phyloP scores from a whole-genome alignment of 2,329 filamentous ascomycete species.

The Neophaeococcomyces mojaviensis region DNA sequence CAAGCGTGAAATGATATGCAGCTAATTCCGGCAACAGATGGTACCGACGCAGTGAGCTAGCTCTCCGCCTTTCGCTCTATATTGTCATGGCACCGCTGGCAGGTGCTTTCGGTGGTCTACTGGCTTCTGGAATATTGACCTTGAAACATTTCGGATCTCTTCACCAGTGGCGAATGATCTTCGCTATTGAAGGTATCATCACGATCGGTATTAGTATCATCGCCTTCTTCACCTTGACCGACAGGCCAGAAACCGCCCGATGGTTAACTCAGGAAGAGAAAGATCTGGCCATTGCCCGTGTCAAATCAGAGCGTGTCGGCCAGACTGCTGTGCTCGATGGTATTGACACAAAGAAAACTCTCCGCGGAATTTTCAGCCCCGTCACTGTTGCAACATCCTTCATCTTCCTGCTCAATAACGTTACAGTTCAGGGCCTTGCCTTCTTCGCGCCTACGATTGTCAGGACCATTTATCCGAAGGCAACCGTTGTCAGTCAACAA shows the following conservation, averaged over 20 bases:
- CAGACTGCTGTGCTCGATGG: conserved; percentile 57
- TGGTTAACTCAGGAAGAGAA: conserved; percentile 63
- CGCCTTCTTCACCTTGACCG: conserved; percentile 58
- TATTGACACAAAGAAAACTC: conserved; percentile 52
- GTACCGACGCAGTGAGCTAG: conserved; percentile 62
- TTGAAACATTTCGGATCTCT: conserved; percentile 52
- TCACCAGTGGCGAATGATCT: conserved; percentile 61
- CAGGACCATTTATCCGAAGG: conserved; percentile 56
- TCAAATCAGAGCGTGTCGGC: conserved; percentile 61
- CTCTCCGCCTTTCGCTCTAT: conserved; percentile 60
- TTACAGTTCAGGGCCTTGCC: conserved; percentile 61
- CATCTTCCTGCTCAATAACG: conserved; percentile 59
- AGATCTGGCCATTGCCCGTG: conserved; percentile 56
- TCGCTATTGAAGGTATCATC: conserved; percentile 63
- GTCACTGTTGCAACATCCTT: conserved; percentile 50
- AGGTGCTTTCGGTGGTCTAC: conserved; percentile 62
- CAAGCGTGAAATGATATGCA: conserved; percentile 27
- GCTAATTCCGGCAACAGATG: conserved; percentile 38
- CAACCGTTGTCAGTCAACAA: conserved; percentile 55
- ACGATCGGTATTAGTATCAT: conserved; percentile 52
- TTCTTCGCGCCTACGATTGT: conserved; percentile 68
- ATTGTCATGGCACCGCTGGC: conserved; percentile 64
- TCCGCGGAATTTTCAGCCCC: conserved; percentile 57
- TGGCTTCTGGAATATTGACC: conserved; percentile 57
- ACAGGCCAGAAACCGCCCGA: conserved; percentile 58